Percentiles rank a stretch among this genome's conserved stretches.
These are phyloP conservation scores for Mycena haematopus DNA, from an alignment of 768 basidiomycete genomes.

Conservation along the genomic window DNA sequence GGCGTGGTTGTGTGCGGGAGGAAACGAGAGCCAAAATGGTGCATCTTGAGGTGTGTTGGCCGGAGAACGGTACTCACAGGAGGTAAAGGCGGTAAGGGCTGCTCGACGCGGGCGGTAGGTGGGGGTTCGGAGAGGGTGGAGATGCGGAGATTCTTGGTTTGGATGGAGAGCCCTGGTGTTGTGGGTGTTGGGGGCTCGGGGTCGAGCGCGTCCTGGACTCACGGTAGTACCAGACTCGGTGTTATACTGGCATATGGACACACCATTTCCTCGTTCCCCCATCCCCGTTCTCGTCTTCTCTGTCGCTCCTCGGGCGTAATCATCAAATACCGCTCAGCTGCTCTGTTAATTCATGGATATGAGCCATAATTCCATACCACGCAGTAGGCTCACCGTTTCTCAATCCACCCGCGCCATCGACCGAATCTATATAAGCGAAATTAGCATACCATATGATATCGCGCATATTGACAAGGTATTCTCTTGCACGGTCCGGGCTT, in stretches of 20 bases:
- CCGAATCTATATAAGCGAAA: conserved; percentile 64
- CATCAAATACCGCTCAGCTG: conserved; percentile 82
- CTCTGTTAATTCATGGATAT: conserved; percentile 49
- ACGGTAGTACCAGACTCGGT: not conserved
- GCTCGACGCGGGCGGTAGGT: conserved; percentile 30
- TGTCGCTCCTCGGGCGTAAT: conserved; percentile 62
- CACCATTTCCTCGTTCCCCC: conserved; percentile 59
- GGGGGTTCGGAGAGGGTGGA: conserved; percentile 36
- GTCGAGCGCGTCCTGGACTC: conserved; percentile 26
- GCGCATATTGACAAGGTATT: not conserved
- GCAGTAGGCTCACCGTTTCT: conserved; percentile 66
- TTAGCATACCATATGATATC: conserved; percentile 5
- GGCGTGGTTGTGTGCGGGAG: conserved; percentile 79
- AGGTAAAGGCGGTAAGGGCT: conserved; percentile 47
- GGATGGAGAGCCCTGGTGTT: conserved; percentile 47
- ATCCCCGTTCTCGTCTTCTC: conserved; percentile 69
- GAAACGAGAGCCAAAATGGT: conserved; percentile 86
- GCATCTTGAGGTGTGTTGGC: conserved; percentile 71
- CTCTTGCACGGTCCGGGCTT: not conserved
- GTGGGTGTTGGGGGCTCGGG: conserved; percentile 34
- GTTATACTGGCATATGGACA: not conserved
- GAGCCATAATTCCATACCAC: not conserved
- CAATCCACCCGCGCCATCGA: conserved; percentile 87
- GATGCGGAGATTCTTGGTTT: conserved; percentile 48
- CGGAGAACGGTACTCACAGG: conserved; percentile 56